Percentiles rank a stretch among this genome's conserved stretches.
Evolutionary conservation across 345 rosid genomes (phyloP).

Genomic region (Salix exigua): DNA sequence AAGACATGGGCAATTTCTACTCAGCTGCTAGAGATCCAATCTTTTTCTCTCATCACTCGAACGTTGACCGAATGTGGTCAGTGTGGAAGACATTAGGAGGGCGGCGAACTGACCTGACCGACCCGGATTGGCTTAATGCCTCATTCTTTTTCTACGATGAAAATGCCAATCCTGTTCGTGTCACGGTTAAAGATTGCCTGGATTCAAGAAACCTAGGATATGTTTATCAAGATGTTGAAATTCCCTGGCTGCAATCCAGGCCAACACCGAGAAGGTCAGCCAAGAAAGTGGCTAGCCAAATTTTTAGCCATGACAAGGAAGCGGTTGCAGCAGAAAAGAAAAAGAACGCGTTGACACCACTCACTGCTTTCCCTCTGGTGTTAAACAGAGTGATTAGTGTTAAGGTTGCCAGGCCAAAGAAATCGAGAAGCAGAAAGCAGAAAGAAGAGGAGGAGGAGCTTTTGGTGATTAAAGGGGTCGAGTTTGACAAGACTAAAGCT

Average conservation of each 20-base stretch:
- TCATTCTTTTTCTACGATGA: slow-evolving; percentile 56
- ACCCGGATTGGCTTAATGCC: slow-evolving; percentile 55
- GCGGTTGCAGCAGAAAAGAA: slow-evolving; percentile 37
- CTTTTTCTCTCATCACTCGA: slow-evolving; percentile 54
- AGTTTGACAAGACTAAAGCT: slow-evolving; percentile 28
- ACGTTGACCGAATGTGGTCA: slow-evolving; percentile 58
- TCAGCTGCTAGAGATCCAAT: slow-evolving; percentile 61
- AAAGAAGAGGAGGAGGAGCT: slow-evolving; percentile 59
- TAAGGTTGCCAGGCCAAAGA: slow-evolving; percentile 43
- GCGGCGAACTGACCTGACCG: slow-evolving; percentile 36
- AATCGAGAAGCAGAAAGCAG: slow-evolving; percentile 43
- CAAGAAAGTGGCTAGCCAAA: slow-evolving; percentile 18
- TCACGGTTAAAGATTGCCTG: slow-evolving; percentile 48
- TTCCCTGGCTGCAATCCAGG: slow-evolving; percentile 48
- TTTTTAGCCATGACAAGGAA: neutral
- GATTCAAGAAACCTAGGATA: slow-evolving; percentile 37
- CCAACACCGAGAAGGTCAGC: slow-evolving; percentile 42
- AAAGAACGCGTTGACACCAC: neutral
- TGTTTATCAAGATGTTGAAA: slow-evolving; percentile 42
- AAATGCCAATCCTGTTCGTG: slow-evolving; percentile 51
- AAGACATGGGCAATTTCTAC: slow-evolving; percentile 65
- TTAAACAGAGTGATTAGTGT: slow-evolving; percentile 30
- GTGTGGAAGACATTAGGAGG: slow-evolving; percentile 60
- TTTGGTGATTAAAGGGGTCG: slow-evolving; percentile 38
- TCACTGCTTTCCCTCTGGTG: slow-evolving; percentile 30